Evolutionary conservation across 768 basidiomycete species (phyloP), one percentile per base, ranked within the genome.

Genomic region (Boletus vermiculosoides): DNA sequence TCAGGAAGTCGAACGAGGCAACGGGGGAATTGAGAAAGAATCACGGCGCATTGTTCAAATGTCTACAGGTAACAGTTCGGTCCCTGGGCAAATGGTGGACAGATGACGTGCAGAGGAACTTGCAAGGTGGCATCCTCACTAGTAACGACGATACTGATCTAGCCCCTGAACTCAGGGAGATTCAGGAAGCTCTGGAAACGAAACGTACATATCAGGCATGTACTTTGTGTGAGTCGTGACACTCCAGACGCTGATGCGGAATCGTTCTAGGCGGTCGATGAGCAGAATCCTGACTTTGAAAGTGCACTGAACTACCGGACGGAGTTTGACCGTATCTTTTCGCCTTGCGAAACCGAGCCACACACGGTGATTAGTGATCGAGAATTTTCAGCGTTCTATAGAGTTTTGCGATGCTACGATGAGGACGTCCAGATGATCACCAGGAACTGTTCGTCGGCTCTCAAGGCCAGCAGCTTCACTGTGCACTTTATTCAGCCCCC

Each of bases 401-500:
- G 9, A 3, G 15, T 54, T 49, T 37, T 47, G 5, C 20, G 41
- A 9, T 5, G 9, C 16, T 55, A 28, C n/a, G 11, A 44, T 13
- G 2, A 30, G 16, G 31, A 42, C 7, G 41, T 12, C 11, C 0
- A 0, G 18, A 20, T 3, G 18, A 36, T 44, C 23, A 2, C 8
- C 8, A 0, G 1, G 0, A 6, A 20, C 3, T 1, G 3, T 3
- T 49, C 47, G 18, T 36, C 9, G 22, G 30, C 42, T 30, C n/a
- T 56, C 41, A 56, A 44, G 28, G 33, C 48, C 3, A 45, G 34
- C 36, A 58, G 49, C 18, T 62, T 65, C 23, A 13, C 37, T 6
- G 20, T 41, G 20, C 3, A 20, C 20, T 41, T 41, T 20, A 12
- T 13, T 20, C 40, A 41, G n/a, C 40, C 40, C 20, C 40, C 40